A percentile compares a stretch with the other conserved stretches of the same genome.
Conservation (phyloP, 2,329 filamentous ascomycete species). For the Exophiala xenobiotica region DNA sequence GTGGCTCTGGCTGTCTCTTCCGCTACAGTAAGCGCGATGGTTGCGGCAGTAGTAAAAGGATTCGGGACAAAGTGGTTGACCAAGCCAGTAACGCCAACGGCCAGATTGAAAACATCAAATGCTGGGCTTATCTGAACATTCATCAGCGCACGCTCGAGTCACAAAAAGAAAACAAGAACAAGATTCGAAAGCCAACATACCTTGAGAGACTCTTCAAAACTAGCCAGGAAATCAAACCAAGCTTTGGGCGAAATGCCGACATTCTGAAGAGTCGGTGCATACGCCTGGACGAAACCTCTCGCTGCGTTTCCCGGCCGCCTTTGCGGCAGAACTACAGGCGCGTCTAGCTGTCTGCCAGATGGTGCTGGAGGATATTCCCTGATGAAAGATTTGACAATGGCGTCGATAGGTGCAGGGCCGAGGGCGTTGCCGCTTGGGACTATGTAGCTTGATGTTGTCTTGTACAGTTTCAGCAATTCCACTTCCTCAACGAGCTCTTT, state of each 20-base stretch:
- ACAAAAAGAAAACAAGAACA: not conserved
- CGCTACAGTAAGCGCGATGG: conserved; percentile 2
- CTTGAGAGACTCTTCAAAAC: conserved; percentile 38
- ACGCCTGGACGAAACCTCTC: conserved; percentile 54
- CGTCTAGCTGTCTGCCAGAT: not conserved
- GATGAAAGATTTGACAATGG: too few species aligned
- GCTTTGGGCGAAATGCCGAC: conserved; percentile 48
- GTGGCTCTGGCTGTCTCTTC: conserved; percentile 1
- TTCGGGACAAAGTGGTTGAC: conserved; percentile 3
- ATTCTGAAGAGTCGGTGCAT: conserved; percentile 48
- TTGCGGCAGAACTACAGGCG: conserved; percentile 53
- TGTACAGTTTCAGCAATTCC: too few species aligned
- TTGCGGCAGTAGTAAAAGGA: conserved; percentile 5
- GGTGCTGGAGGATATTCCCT: not conserved
- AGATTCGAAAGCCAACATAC: not conserved
- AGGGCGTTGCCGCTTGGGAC: too few species aligned
- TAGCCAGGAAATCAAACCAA: conserved; percentile 51
- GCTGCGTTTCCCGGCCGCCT: conserved; percentile 48
- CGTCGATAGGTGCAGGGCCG: too few species aligned
- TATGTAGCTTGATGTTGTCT: too few species aligned
- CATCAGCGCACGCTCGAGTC: conserved; percentile 3
- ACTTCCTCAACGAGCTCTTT: too few species aligned
- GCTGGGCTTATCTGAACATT: conserved; percentile 2
- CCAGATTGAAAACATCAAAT: conserved; percentile 21
- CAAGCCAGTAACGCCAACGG: conserved; percentile 5